Evolutionary conservation across 2,329 filamentous ascomycete genomes (phyloP), one percentile per base, ranked within the genome.

Genomic region (Cephalotrichum gorgonifer): DNA sequence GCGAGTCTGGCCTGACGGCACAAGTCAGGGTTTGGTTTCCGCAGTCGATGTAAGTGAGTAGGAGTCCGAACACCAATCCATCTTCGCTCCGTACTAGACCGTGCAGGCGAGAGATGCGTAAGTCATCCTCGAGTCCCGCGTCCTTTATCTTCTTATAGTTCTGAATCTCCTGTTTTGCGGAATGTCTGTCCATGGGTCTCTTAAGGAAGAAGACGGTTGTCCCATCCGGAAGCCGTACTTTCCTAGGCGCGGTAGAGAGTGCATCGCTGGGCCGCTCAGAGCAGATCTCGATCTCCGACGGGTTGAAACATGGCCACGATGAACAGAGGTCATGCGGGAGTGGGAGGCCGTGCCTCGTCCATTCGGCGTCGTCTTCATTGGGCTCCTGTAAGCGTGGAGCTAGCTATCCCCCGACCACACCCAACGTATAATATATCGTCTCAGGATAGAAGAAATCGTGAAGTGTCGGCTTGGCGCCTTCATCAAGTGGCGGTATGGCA

Each of bases 21-120:
- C 35, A 48, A 9, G 22, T 17, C 33, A 48, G 25, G n/a, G 23
- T 48, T 17, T 17, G 11, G 27, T 12, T 31, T 2, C 20, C 4
- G 17, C 27, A 22, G 30, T 55, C 42, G 20, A 56, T 50, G 9
- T 56, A 54, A 3, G 46, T 52, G n/a, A 57, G 51, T 4, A 57
- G 45, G 33, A 58, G 51, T 3, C 50, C 55, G 31, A 52, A 48
- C 6, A 54, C 47, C 2, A 23, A 5, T 8, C 50, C 49, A 3
- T 28, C 28, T 15, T 51, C 44, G 25, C 53, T 44, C 17, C 23
- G 49, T 17, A 53, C 53, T 11, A 55, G 6, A 8, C 50, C 51
- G 31, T 30, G 50, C 28, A 55, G 51, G 15, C 51, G 50, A 22
- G 53, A 50, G 9, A 57, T 51, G 14, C 33, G 43, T 8, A 56